Evolutionary conservation across 192 early-diverging fungal genomes (phyloP), one percentile per base, ranked within the genome.

Genomic region (Umbelopsis isabellina): DNA sequence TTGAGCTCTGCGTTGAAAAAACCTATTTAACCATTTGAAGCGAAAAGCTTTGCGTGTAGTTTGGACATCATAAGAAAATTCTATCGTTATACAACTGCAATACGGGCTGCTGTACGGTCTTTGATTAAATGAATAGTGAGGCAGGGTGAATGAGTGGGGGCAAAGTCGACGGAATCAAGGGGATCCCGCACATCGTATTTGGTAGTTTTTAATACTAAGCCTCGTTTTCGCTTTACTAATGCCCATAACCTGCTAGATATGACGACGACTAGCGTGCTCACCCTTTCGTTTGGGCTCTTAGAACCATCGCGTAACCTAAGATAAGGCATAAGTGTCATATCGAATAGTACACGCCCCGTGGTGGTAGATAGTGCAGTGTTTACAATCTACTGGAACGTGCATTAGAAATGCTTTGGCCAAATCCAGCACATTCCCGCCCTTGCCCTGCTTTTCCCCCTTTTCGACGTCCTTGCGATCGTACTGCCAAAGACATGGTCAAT

Each of bases 111-210:
- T 18, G 33, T 35, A 61, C 18, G 15, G 18, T 25, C 27, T 61
- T 61, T 61, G 55, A 61, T 61, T 35, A 61, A 61, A 61, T 61
- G 55, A 61, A 61, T 61, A 41, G 55, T 35, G 33, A 61, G 30
- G 27, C 55, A 61, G 55, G 55, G 55, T 61, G 55, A 61, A 35
- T 25, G 12, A 16, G 3, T 27, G 25, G 55, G 55, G 55, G 55
- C 5, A 22, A 33, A 22, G 27, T 25, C 30, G 55, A 35, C 15
- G 33, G 30, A 33, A 41, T 41, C 37, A 41, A 61, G 55, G 27
- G 55, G 55, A 15, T 37, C 55, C 55, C 55, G 33, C 12, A 30
- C 48, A 20, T 21, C 20, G 9, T 20, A 20, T 21, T 49, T 49
- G 48, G 15, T 41, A 41, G 10, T 41, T 41, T 41, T 41, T 41